Percentiles rank a stretch among this genome's conserved stretches.
Evolutionary conservation across 306 rosid species (phyloP).

Genomic region (Trichosanthes cucumerina): DNA sequence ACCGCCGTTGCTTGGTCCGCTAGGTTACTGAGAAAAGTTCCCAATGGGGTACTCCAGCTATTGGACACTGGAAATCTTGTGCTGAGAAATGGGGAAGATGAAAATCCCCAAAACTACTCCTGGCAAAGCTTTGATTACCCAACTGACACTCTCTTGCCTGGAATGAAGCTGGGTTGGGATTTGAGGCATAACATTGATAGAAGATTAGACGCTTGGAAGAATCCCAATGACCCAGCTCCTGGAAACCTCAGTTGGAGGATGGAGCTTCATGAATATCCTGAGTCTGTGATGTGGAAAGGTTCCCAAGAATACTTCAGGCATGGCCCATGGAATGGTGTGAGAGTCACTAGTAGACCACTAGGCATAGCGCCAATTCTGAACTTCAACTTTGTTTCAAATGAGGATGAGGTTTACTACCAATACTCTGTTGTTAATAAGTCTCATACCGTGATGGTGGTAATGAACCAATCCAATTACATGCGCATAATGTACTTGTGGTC

Average conservation of each 20-base stretch:
- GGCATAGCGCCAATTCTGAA: background rate
- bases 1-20: constrained; percentile 24
- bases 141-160: constrained; percentile 25
- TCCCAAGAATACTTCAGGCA: constrained; percentile 9
- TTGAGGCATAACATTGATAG: constrained; percentile 18
- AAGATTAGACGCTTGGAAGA: constrained; percentile 37
- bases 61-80: constrained; percentile 44
- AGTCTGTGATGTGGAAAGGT: constrained; percentile 18
- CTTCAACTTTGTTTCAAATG: constrained; percentile 2
- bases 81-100: constrained; percentile 15
- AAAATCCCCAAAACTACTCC: constrained; percentile 2
- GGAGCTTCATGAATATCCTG: constrained; percentile 18
- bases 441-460: background rate
- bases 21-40: constrained; percentile 12
- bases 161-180: constrained; percentile 47
- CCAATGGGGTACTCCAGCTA: constrained; percentile 21
- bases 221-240: constrained; percentile 31
- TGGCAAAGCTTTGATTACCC: constrained; percentile 47
- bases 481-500: constrained; percentile 19
- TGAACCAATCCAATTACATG: constrained; percentile 18
- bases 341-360: constrained; percentile 14
- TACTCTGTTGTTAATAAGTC: constrained; percentile 7
- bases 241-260: constrained; percentile 20
- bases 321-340: constrained; percentile 42
- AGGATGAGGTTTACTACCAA: constrained; percentile 22